Evolutionary conservation across 139 green algal species (phyloP).

Genomic region (Trebouxia sp.): DNA sequence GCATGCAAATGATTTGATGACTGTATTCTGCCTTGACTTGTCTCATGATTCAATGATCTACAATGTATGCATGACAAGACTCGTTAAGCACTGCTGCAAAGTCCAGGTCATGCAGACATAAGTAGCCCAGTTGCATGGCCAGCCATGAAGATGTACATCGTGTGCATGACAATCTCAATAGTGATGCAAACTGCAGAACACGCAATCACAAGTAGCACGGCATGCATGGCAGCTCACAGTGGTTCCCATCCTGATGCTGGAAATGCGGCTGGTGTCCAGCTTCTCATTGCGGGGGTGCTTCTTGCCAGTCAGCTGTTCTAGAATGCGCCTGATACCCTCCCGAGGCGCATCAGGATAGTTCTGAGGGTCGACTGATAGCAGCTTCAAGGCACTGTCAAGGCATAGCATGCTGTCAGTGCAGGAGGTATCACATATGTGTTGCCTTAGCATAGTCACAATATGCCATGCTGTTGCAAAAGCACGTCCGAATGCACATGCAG

Average conservation of each 20-base stretch:
- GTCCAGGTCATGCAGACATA: too few species aligned
- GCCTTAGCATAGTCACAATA: not conserved
- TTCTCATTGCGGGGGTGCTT: conserved; percentile 59
- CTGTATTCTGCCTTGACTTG: too few species aligned
- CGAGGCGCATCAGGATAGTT: conserved; percentile 94
- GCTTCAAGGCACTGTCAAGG: conserved; percentile 74
- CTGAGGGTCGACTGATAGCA: conserved; percentile 92
- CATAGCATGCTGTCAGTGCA: not conserved
- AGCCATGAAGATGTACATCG: too few species aligned
- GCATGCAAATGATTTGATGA: too few species aligned
- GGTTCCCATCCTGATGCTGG: conserved; percentile 92
- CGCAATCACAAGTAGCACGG: not conserved
- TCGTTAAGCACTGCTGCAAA: too few species aligned
- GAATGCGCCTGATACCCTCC: conserved; percentile 93
- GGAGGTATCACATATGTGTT: not conserved
- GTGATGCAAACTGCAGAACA: too few species aligned
- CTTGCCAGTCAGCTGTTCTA: conserved; percentile 81
- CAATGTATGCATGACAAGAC: too few species aligned
- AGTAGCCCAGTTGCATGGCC: too few species aligned
- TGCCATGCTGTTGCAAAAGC: not conserved
- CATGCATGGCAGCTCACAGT: conserved; percentile 49
- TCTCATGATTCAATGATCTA: too few species aligned
- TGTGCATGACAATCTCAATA: too few species aligned
- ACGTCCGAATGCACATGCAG: too few species aligned
- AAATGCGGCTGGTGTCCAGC: conserved; percentile 82